A percentile compares a stretch with the other conserved stretches of the same genome.
Conservation (phyloP, 1,284 basidiomycete genomes). For the Rhodofomes roseus region DNA sequence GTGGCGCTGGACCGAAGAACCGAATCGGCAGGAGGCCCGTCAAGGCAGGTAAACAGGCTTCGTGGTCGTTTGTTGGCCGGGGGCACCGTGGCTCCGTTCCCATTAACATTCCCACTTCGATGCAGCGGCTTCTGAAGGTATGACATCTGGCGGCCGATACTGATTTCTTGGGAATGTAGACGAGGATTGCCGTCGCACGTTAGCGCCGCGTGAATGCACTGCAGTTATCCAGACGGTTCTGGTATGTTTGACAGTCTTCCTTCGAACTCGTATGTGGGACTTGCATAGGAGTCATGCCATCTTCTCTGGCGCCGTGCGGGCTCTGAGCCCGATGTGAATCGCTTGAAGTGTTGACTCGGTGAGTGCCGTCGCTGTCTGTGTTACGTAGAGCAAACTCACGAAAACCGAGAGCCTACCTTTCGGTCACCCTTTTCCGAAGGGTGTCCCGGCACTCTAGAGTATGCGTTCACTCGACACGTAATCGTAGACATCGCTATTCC, state of each 20-base stretch:
- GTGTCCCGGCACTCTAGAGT: too few species aligned
- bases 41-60: neutral
- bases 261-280: neutral
- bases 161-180: neutral
- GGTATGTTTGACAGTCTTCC: neutral
- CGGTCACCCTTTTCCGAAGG: too few species aligned
- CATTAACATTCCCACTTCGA: neutral
- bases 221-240: neutral
- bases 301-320: neutral
- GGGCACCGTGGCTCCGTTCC: neutral
- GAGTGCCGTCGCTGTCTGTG: neutral
- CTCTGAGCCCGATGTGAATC: neutral
- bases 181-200: neutral
- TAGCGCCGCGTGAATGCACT: neutral
- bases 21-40: neutral
- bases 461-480: too few species aligned
- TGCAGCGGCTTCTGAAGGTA: too few species aligned
- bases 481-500: too few species aligned
- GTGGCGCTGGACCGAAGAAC: neutral
- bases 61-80: neutral
- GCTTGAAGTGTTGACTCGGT: neutral
- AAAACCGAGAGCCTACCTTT: neutral
- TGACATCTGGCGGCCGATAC: neutral
- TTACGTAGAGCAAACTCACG: neutral
- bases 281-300: neutral